Evolutionary conservation across 169 alveolate genomes (phyloP).

Genomic region (Plasmodium gaboni): DNA sequence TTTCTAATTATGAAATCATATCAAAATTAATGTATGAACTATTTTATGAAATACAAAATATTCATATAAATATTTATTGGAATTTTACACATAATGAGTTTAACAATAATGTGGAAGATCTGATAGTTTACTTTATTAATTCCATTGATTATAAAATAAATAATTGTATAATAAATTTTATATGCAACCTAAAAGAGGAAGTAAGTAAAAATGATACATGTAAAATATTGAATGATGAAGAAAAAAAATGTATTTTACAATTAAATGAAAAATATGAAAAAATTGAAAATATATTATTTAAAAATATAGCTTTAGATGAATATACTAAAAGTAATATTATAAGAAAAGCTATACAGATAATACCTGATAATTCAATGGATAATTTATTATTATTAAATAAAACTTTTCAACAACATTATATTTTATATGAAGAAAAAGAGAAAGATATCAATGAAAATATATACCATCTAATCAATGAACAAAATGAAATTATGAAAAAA

Average conservation of each 20-base stretch:
- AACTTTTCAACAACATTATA: slow-evolving; percentile 54
- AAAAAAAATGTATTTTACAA: no score
- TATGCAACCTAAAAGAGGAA: no score
- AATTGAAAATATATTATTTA: slow-evolving; percentile 36
- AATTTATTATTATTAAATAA: slow-evolving; percentile 38
- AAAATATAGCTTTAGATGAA: slow-evolving; percentile 56
- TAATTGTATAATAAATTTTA: slow-evolving; percentile 4
- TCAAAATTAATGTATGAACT: slow-evolving; percentile 36
- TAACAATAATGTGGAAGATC: slow-evolving; percentile 9
- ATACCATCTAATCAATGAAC: slow-evolving; percentile 31
- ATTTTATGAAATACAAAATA: background rate
- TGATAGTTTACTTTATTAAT: slow-evolving; percentile 28
- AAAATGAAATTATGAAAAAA: slow-evolving; percentile 45
- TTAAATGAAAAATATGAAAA: slow-evolving; percentile 4
- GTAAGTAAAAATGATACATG: background rate
- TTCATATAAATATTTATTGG: slow-evolving; percentile 8
- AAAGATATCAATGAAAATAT: slow-evolving; percentile 21
- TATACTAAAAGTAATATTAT: slow-evolving; percentile 24
- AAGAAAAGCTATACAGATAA: slow-evolving; percentile 28
- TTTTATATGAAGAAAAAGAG: slow-evolving; percentile 50
- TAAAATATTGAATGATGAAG: background rate
- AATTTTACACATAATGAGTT: slow-evolving; percentile 13
- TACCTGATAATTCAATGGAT: slow-evolving; percentile 41
- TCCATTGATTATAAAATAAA: slow-evolving; percentile 35
- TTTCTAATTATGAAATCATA: slow-evolving; percentile 20